Evolutionary conservation across 495 filamentous ascomycete genomes (phyloP).

Genomic region (Clavariopsis aquatica): DNA sequence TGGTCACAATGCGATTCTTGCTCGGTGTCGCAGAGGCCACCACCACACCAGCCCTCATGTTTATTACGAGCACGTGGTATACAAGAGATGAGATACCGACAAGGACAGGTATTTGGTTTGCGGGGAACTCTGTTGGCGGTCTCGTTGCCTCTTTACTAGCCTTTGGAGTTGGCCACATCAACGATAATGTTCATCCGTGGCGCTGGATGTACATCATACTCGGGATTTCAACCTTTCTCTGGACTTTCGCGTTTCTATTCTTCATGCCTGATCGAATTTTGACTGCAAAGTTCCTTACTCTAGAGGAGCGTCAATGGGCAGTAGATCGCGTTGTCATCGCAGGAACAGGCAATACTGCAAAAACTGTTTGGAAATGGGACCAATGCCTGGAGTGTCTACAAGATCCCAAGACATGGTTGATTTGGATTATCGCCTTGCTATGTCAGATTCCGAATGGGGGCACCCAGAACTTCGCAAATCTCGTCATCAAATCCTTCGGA

Average conservation of each 20-base stretch:
- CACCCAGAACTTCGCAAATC: constrained; percentile 62
- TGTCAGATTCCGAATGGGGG: constrained; percentile 57
- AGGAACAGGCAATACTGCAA: constrained; percentile 11
- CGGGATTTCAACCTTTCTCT: constrained; percentile 52
- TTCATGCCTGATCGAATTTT: constrained; percentile 54
- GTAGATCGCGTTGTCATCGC: constrained; percentile 17
- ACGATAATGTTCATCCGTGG: constrained; percentile 35
- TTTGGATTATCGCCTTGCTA: constrained; percentile 61
- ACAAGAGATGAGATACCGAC: constrained; percentile 60
- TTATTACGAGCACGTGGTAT: constrained; percentile 50
- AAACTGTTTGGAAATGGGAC: constrained; percentile 23
- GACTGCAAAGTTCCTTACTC: constrained; percentile 44
- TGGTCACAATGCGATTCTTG: constrained; percentile 57
- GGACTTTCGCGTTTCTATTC: constrained; percentile 44
- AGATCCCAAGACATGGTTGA: constrained; percentile 65
- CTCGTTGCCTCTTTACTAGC: constrained; percentile 52
- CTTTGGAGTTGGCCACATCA: constrained; percentile 50
- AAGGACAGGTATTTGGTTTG: constrained; percentile 62
- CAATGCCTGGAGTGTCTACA: constrained; percentile 60
- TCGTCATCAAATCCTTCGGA: constrained; percentile 64
- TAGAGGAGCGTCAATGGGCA: constrained; percentile 27
- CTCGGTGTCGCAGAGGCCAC: constrained; percentile 60
- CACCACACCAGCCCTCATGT: constrained; percentile 42
- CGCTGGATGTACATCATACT: constrained; percentile 42
- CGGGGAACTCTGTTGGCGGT: constrained; percentile 36